phyloP scores from a whole-genome alignment of 306 rosid species.

The Senna siamea region DNA sequence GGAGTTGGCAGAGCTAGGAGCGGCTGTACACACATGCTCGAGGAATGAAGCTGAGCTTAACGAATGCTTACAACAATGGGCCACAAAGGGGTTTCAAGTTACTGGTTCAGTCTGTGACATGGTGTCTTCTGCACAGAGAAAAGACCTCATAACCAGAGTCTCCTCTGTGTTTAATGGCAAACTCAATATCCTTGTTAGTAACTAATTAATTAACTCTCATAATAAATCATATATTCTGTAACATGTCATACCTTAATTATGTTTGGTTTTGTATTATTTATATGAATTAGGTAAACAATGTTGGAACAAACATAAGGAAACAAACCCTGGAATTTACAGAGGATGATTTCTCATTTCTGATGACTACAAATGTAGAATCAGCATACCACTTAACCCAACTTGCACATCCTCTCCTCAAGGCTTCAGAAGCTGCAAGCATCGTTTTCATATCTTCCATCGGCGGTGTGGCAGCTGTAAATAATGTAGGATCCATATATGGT shows the following conservation, averaged over 20 bases:
- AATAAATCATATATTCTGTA: no score
- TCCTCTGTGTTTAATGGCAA: slow-evolving; percentile 28
- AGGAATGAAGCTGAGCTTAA: slow-evolving; percentile 29
- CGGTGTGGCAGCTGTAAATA: not conserved
- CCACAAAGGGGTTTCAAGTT: slow-evolving; percentile 21
- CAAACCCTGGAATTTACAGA: not conserved
- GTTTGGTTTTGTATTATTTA: no score
- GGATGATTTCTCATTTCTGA: not conserved
- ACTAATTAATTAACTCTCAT: not conserved
- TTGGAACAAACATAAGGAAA: not conserved
- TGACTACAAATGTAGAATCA: not conserved
- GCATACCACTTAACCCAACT: not conserved
- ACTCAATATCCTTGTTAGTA: slow-evolving; percentile 34
- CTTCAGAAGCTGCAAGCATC: not conserved
- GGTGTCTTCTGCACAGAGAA: slow-evolving; percentile 2
- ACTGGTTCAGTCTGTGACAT: slow-evolving; percentile 32
- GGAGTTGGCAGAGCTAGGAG: slow-evolving; percentile 31
- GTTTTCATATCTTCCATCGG: slow-evolving; percentile 11
- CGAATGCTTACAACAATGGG: slow-evolving; percentile 25
- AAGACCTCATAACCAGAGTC: slow-evolving; percentile 24
- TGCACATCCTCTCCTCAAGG: not conserved
- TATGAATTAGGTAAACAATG: slow-evolving; percentile 7
- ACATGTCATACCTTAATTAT: no score
- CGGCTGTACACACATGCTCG: slow-evolving; percentile 16
- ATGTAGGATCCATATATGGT: not conserved